phyloP scores from a whole-genome alignment of 2,329 filamentous ascomycete species.

The Thelonectria olida region DNA sequence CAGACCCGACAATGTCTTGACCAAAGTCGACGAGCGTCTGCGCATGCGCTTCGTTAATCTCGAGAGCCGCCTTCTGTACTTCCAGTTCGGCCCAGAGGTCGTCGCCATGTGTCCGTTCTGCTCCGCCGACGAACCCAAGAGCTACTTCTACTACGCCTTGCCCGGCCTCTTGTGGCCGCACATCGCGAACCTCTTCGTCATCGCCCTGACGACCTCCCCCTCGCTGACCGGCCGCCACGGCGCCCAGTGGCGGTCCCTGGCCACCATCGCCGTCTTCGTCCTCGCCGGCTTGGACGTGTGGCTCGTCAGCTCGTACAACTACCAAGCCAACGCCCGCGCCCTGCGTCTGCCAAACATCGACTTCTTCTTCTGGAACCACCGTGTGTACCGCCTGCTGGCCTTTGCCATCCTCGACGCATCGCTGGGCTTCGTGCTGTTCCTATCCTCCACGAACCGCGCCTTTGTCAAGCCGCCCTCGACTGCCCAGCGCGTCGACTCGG shows the following conservation, averaged over 20 bases:
- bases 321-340: constrained; percentile 70
- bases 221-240: constrained; percentile 71
- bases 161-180: constrained; percentile 81
- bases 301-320: constrained; percentile 70
- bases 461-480: constrained; percentile 70
- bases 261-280: constrained; percentile 69
- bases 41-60: constrained; percentile 74
- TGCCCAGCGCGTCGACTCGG: constrained; percentile 72
- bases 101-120: constrained; percentile 86
- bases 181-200: constrained; percentile 75
- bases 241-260: constrained; percentile 73
- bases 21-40: constrained; percentile 69
- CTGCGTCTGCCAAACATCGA: constrained; percentile 71
- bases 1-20: constrained; percentile 60
- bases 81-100: constrained; percentile 81
- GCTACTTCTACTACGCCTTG: constrained; percentile 83
- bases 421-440: constrained; percentile 74
- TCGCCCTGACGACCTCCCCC: constrained; percentile 79
- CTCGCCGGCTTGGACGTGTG: constrained; percentile 74
- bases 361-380: constrained; percentile 76
- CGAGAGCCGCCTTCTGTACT: constrained; percentile 81
- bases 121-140: constrained; percentile 70
- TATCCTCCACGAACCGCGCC: constrained; percentile 82
- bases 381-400: constrained; percentile 67
- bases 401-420: constrained; percentile 72